Base-by-base conservation (phyloP, 2,329 filamentous ascomycete species). In the Coleophoma crateriformis region DNA sequence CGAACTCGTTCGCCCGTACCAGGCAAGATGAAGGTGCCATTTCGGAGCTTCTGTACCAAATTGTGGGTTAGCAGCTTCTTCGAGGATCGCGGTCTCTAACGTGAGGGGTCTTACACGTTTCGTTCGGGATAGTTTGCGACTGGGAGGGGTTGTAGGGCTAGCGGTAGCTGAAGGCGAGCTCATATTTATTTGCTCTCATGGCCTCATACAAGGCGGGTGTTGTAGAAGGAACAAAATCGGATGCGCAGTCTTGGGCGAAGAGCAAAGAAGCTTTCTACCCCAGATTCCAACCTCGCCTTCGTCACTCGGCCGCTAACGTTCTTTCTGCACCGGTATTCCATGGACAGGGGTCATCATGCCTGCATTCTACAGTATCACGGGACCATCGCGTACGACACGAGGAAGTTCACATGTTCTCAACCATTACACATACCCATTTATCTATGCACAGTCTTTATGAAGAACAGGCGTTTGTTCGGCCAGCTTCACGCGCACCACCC, bases 11-110 rank as follows among this genome's bases (percentile, higher is more conserved):
- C 88, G 61, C 92, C 91, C 3, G 90, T 96, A 51, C 79, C 76
- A 7, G 92, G 90, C 48, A 95, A 79, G 59, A 97, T 87, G 67
- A 95, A 90, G 41, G 89, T 94, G 57, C 88, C 88, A 65, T 92
- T 87, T 58, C 87, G 85, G 53, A 95, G 76, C 77, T 90, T 83
- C 81, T 85, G 44, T 52, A 22, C n/a, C 20, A 53, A 27, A 47
- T 48, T 53, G 48, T 40, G 45, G 32, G 47, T 35, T 13, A 43
- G 39, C 38, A n/a, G 33, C 17, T 20, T 15, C 17, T 20, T 15
- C 46, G 22, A 13, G 12, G 46, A 11, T 22, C 33, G 34, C 11
- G 27, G 37, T 3, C 17, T 14, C 22, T 43, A 45, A 19, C 2
- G 19, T 40, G 33, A 27, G 40, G 13, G 49, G 46, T 47, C 60